Evolutionary conservation across 2,329 filamentous ascomycete species (phyloP), one percentile per base, ranked within the genome.

Genomic region (Pyrenophora teres): DNA sequence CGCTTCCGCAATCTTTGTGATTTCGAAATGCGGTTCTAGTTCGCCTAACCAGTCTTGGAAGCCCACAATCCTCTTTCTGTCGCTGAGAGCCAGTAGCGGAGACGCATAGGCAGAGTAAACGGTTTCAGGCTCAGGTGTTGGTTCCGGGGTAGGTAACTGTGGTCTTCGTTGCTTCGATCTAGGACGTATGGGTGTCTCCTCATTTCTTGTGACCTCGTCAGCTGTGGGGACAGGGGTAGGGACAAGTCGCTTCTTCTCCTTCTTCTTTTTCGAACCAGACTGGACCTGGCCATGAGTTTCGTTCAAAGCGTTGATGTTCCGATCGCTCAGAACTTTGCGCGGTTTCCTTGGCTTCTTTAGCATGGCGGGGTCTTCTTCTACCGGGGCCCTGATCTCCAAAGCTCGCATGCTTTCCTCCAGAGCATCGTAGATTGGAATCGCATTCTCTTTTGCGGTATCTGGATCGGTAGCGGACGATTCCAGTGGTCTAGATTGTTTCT

Each of bases 1-100:
- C 2, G 85, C 85, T 67, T 88, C 85, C 7, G 84, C 84, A 31
- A 88, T 81, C 60, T 88, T 88, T 7, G 76, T 74, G 35, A 87
- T 77, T 32, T 77, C 65, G 56, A 81, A 81, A 50, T 76, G 69
- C 5, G 69, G 64, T 12, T 73, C 70, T 9, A 80, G 66, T 40
- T 72, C 65, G 4, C 68, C 57, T 13, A 76, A 70, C 76, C 77
- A 80, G n/a, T 68, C 57, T 3, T 66, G 55, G 50, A 80, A 80
- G 6, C 66, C 52, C 1, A 70, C 61, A 16, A 71, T 54, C 31
- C 40, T 50, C 33, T 51, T 57, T 40, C 57, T 54, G 39, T 66
- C 66, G 53, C 70, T 72, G 23, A 71, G 63, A 6, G 60, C 50
- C 9, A 75, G 52, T 2, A 75, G 53, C 3, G 67, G 59, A 1